Conservation (phyloP, 1,284 basidiomycete species). For the Tylopilus sp. region DNA sequence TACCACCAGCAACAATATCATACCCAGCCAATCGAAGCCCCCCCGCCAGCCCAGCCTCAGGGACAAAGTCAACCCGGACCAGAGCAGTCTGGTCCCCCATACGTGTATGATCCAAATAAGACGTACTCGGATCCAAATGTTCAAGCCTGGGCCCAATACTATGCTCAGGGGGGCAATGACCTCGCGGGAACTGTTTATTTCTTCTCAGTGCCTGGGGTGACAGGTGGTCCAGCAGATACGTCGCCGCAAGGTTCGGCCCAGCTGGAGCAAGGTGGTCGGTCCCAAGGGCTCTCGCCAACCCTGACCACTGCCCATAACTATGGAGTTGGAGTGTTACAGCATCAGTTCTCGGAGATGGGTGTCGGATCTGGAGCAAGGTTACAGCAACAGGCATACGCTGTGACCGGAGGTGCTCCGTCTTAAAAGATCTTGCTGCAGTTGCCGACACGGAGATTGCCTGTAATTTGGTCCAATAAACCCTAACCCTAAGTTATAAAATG, state of each 20-base stretch:
- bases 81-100: conserved; percentile 54
- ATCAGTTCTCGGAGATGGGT: conserved; percentile 34
- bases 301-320: conserved; percentile 23
- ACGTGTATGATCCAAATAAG: conserved; percentile 59
- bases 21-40: conserved; percentile 8
- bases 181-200: conserved; percentile 71
- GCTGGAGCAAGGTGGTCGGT: conserved; percentile 12
- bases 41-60: conserved; percentile 16
- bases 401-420: conserved; percentile 18
- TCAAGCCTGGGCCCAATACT: conserved; percentile 79
- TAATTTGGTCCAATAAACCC: conserved; percentile 15
- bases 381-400: conserved; percentile 26
- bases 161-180: conserved; percentile 69
- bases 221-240: conserved; percentile 32
- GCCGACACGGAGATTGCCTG: neutral
- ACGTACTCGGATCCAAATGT: conserved; percentile 70
- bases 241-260: conserved; percentile 5
- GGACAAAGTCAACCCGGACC: conserved; percentile 13
- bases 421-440: conserved; percentile 3
- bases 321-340: conserved; percentile 23
- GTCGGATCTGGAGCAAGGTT: conserved; percentile 21
- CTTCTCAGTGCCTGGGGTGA: conserved; percentile 67
- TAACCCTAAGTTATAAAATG: conserved; percentile 19
- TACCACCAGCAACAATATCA: conserved; percentile 24
- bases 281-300: conserved; percentile 13